Evolutionary conservation across 768 basidiomycete genomes (phyloP).

Genomic region (Trametes punicea): DNA sequence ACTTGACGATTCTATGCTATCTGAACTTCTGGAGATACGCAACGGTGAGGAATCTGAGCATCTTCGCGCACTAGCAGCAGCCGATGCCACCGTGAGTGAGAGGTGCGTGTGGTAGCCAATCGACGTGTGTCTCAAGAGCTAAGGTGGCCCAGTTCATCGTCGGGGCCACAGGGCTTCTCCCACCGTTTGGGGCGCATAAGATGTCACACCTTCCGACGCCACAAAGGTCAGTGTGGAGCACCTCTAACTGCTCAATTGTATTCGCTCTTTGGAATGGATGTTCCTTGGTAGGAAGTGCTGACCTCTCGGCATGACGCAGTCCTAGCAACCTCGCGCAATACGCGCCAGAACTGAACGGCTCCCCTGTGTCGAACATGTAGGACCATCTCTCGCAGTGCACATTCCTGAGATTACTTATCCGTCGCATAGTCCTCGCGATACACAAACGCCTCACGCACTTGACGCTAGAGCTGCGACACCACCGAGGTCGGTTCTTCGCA

Average conservation of each 20-base stretch:
- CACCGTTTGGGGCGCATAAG: constrained; percentile 12
- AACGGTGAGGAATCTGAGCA: not conserved
- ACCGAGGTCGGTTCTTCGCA: not conserved
- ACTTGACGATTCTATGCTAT: not conserved
- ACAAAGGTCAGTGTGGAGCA: constrained; percentile 29
- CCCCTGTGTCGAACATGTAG: constrained; percentile 9
- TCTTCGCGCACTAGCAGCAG: not conserved
- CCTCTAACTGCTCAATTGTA: not conserved
- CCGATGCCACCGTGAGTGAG: not conserved
- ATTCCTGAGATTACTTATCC: not conserved
- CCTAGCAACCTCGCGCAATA: constrained; percentile 34
- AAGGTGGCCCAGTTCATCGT: not conserved
- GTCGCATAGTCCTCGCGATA: not conserved
- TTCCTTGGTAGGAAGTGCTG: not conserved
- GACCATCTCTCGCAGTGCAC: not conserved
- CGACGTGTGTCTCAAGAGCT: not conserved
- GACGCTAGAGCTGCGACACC: not conserved
- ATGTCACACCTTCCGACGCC: constrained; percentile 33
- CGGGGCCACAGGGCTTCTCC: constrained; percentile 4
- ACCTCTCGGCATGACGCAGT: constrained; percentile 23
- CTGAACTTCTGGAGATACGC: not conserved
- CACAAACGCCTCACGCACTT: not conserved
- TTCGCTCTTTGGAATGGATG: not conserved
- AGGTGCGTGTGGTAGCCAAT: constrained; percentile 1
- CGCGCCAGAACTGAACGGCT: constrained; percentile 18